Conservation (phyloP, 495 filamentous ascomycete genomes). For the Aspergillus funiculosus region DNA sequence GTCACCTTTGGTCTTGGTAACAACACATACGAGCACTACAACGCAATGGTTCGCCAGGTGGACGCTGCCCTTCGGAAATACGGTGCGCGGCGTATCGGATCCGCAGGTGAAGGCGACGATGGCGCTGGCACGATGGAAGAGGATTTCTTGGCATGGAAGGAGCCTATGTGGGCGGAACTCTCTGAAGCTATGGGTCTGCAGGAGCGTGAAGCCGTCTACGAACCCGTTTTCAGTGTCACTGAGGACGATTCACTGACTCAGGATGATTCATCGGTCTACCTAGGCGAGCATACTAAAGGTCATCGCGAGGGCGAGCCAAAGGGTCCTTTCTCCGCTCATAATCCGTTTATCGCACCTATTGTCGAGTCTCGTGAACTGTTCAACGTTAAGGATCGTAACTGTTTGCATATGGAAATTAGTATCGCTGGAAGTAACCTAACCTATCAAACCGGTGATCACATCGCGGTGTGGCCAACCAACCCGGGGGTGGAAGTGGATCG, state of each 20-base stretch:
- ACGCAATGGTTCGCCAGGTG: conserved; percentile 92
- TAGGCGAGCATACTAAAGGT: conserved; percentile 94
- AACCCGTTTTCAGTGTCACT: conserved; percentile 79
- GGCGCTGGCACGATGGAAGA: conserved; percentile 99
- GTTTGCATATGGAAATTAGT: conserved; percentile 94
- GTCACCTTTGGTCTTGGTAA: conserved; percentile 93
- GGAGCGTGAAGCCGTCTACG: conserved; percentile 94
- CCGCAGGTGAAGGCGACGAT: conserved; percentile 93
- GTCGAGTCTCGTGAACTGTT: conserved; percentile 86
- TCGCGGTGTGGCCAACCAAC: conserved; percentile 97
- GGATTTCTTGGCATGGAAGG: conserved; percentile 98
- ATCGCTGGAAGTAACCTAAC: conserved; percentile 71
- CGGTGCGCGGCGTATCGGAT: conserved; percentile 76
- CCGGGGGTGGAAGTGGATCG: conserved; percentile 87
- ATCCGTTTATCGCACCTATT: conserved; percentile 95
- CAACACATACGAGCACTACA: conserved; percentile 99
- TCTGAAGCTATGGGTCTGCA: conserved; percentile 77
- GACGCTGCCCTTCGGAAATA: conserved; percentile 71
- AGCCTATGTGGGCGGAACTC: conserved; percentile 93
- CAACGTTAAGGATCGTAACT: conserved; percentile 87
- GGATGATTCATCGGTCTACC: conserved; percentile 82
- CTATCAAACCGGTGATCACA: conserved; percentile 96
- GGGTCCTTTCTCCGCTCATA: conserved; percentile 93
- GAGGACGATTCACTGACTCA: conserved; percentile 68
- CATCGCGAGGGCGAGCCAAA: conserved; percentile 80